These are phyloP conservation scores for Nicotiana noctiflora DNA, from an alignment of 257 asterid species.

Conservation along the genomic window DNA sequence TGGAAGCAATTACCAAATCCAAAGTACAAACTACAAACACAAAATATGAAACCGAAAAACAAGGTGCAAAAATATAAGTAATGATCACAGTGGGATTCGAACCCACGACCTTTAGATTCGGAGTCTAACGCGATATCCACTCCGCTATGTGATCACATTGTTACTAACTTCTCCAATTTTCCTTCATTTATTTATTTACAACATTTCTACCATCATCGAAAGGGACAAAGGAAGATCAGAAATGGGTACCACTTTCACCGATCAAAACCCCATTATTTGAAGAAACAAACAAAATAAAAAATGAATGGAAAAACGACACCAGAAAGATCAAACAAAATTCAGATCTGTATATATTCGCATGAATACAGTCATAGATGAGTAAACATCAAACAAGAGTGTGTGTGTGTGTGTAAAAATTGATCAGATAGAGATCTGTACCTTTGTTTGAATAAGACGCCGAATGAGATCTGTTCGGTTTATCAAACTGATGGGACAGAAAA, in stretches of 20 bases:
- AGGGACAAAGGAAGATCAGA: not conserved
- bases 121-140: constrained; percentile 99
- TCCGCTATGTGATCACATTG: constrained; percentile 71
- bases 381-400: not conserved
- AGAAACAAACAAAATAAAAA: not conserved
- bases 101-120: constrained; percentile 99
- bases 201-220: not conserved
- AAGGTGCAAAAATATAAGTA: not conserved
- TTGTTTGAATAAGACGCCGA: not conserved
- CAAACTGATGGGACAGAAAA: too few species aligned
- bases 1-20: not conserved
- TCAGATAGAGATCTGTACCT: constrained; percentile 1
- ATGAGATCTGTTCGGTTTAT: not conserved
- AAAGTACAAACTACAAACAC: not conserved
- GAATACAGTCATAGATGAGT: not conserved
- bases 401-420: not conserved
- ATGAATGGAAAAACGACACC: not conserved
- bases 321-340: not conserved
- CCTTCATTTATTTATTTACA: not conserved
- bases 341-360: not conserved
- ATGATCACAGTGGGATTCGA: constrained; percentile 93
- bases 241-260: not conserved
- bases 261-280: not conserved
- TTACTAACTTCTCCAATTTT: not conserved
- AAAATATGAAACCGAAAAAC: not conserved